Evolutionary conservation across 2,329 filamentous ascomycete genomes (phyloP).

Genomic region (Arthrobotrys sinensis): DNA sequence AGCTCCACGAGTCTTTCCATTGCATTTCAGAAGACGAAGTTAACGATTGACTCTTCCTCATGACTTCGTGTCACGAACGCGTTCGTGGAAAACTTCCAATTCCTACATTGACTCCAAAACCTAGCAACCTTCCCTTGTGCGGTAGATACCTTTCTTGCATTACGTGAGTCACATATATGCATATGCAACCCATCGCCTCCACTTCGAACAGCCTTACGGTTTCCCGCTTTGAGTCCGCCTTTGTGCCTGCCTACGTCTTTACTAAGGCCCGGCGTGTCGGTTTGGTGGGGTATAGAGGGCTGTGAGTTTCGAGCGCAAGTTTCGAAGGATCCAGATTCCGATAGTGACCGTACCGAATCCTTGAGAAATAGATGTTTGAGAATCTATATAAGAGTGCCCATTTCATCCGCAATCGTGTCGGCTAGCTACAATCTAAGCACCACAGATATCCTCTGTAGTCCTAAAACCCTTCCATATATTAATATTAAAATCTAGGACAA

Average conservation of each 20-base stretch:
- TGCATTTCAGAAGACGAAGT: neutral
- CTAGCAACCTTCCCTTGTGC: neutral
- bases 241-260: neutral
- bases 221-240: neutral
- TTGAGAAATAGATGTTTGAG: neutral
- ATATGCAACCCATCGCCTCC: neutral
- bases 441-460: too few relatives aligned
- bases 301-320: too few relatives aligned
- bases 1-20: neutral
- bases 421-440: too few relatives aligned
- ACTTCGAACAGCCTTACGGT: neutral
- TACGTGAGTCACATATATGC: constrained; percentile 4
- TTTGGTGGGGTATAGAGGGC: neutral
- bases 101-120: neutral
- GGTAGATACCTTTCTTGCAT: neutral
- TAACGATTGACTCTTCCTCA: constrained; percentile 22
- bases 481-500: too few relatives aligned
- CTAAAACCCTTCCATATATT: too few relatives aligned
- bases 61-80: constrained; percentile 17
- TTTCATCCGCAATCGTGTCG: neutral
- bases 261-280: neutral
- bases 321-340: neutral
- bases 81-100: neutral
- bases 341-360: neutral
- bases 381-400: neutral